A percentile compares a stretch with the other conserved stretches of the same genome.
Conservation (phyloP, 805 yeast species). For the Candida ovalis region DNA sequence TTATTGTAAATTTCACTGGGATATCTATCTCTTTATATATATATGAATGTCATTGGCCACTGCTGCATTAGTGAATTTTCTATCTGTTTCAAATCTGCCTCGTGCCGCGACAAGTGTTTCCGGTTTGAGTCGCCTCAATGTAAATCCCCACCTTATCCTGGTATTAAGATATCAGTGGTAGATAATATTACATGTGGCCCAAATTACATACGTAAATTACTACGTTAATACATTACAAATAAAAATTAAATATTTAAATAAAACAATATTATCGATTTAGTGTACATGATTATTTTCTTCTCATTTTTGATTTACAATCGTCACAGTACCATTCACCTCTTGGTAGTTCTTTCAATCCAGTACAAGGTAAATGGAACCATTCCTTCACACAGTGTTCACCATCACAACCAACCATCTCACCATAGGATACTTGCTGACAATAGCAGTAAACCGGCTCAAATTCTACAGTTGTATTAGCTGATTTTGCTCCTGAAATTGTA, state of each 20-base stretch:
- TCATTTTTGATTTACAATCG: constrained; percentile 43
- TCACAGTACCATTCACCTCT: constrained; percentile 83
- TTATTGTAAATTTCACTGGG: too few species aligned
- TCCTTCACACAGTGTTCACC: constrained; percentile 88
- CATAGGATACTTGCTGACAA: constrained; percentile 95
- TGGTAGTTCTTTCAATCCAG: constrained; percentile 81
- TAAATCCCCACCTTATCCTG: too few species aligned
- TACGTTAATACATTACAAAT: too few species aligned
- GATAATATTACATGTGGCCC: too few species aligned
- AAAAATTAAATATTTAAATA: too few species aligned
- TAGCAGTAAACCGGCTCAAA: constrained; percentile 87
- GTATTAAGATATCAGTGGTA: too few species aligned
- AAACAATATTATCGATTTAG: not conserved
- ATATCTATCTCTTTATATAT: too few species aligned
- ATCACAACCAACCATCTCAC: constrained; percentile 99
- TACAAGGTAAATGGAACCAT: constrained; percentile 95
- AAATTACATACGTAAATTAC: too few species aligned
- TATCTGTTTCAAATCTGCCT: not conserved
- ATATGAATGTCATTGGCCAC: too few species aligned
- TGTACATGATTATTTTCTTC: constrained; percentile 2
- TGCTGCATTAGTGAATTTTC: too few species aligned
- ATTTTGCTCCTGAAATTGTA: not conserved
- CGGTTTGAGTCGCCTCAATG: not conserved
- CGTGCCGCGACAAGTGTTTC: not conserved
- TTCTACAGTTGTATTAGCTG: constrained; percentile 11